Percentiles rank a stretch among this genome's conserved stretches.
These are phyloP conservation scores for Chaetomium globosum DNA, from an alignment of 2,329 filamentous ascomycete species.

Conservation along the genomic window DNA sequence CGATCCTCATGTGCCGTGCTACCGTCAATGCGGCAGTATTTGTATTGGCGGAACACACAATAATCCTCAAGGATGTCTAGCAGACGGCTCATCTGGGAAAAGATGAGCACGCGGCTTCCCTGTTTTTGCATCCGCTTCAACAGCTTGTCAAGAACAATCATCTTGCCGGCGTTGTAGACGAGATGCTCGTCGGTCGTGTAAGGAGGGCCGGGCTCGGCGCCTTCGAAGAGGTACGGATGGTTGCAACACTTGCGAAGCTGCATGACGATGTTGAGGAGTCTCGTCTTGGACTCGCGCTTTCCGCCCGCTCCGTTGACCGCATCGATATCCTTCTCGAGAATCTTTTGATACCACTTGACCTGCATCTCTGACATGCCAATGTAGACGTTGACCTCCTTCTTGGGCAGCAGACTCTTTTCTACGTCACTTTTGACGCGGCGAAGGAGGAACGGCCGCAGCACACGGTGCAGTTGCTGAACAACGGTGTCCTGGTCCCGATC, in stretches of 20 bases:
- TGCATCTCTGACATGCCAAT: slow-evolving; percentile 99
- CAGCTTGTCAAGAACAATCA: slow-evolving; percentile 94
- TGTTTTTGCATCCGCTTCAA: slow-evolving; percentile 79
- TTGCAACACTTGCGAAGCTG: slow-evolving; percentile 99
- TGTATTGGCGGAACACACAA: slow-evolving; percentile 90
- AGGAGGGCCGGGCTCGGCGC: slow-evolving; percentile 92
- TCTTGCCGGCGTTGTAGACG: slow-evolving; percentile 91
- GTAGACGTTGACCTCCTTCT: slow-evolving; percentile 96
- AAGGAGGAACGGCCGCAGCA: slow-evolving; percentile 88
- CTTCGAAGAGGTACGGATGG: slow-evolving; percentile 96
- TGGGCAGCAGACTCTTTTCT: slow-evolving; percentile 94
- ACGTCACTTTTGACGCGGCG: slow-evolving; percentile 97
- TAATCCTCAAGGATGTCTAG: slow-evolving; percentile 98
- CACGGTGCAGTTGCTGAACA: slow-evolving; percentile 91
- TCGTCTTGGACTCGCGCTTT: slow-evolving; percentile 96
- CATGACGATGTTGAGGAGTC: slow-evolving; percentile 98
- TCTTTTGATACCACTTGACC: slow-evolving; percentile 98
- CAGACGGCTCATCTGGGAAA: slow-evolving; percentile 98
- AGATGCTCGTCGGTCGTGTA: slow-evolving; percentile 98
- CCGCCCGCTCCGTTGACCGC: slow-evolving; percentile 95
- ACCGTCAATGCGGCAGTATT: slow-evolving; percentile 97
- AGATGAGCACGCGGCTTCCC: slow-evolving; percentile 95
- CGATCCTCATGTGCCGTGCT: slow-evolving; percentile 96
- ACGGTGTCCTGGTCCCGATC: slow-evolving; percentile 91
- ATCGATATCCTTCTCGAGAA: slow-evolving; percentile 97